Base-by-base conservation (phyloP, 441 rosid genomes). In the Eruca vesicaria region DNA sequence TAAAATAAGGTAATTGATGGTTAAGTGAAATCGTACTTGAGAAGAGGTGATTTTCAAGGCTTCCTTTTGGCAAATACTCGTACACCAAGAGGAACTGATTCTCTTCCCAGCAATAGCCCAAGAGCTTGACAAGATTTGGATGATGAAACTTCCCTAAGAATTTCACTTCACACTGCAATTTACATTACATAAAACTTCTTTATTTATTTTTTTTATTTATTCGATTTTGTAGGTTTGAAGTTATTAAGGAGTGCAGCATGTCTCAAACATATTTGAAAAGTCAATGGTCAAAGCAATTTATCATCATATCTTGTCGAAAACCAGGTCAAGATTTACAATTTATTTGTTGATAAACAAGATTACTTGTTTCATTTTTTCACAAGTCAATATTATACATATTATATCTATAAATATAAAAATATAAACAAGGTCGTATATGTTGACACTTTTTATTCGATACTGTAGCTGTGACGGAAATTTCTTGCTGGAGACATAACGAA, bases 61-160 rank as follows among this genome's bases (percentile, higher is more conserved):
- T 91, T 12, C 97, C 92, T 71, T 84, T 89, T 11, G 83, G 85
- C 86, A 87, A 82, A 73, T 85, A 82, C 53, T 91, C 96, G 14
- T 93, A 93, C 1, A 93, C 92, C 15, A 91, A 89, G 4, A 94
- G 90, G 80, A 86, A 90, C 5, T 83, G 91, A 0, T 55, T 77
- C 1, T 92, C 95, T 76, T 94, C 98, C 88, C 90, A 87, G 43
- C 98, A 94, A 60, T 92, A 94, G 2, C 98, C 98, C 59, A 91
- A 36, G 3, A 94, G 86, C 69, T 84, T 90, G 26, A 94, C 98
- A 15, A 94, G 80, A 81, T 90, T 94, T 26, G 93, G 95, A 70
- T 94, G 98, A 14, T 86, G 84, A 76, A 91, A 89, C 60, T 90
- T 90, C 10, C 98, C 94, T 71, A 90, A 41, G 58, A 90, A 89